Evolutionary conservation across 2,329 filamentous ascomycete genomes (phyloP).

Genomic region (Knufia fluminis): DNA sequence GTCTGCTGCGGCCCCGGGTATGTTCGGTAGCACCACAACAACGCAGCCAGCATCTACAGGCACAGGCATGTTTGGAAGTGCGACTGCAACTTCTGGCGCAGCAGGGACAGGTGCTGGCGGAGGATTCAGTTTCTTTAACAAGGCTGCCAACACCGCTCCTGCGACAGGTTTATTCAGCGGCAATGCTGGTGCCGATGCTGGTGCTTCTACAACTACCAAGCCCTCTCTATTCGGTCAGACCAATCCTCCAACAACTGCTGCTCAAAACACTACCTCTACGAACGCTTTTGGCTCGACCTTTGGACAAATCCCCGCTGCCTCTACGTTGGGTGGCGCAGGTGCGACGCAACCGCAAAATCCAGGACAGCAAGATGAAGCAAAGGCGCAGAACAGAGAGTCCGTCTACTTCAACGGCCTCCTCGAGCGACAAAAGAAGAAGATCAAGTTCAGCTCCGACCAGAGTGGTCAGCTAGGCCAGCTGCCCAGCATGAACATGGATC

Average conservation of each 20-base stretch:
- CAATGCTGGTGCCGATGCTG: conserved; percentile 9
- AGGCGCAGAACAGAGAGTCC: conserved; percentile 28
- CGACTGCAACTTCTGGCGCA: conserved; percentile 10
- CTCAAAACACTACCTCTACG: neutral
- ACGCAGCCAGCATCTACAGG: neutral
- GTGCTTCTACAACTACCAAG: conserved; percentile 9
- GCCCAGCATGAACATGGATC: conserved; percentile 78
- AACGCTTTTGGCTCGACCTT: neutral
- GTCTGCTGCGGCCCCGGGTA: conserved; percentile 8
- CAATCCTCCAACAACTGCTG: neutral
- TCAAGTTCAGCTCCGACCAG: conserved; percentile 43
- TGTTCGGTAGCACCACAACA: conserved; percentile 9
- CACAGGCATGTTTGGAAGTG: neutral
- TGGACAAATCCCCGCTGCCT: neutral
- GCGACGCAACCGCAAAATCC: conserved; percentile 10
- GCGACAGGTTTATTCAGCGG: conserved; percentile 5
- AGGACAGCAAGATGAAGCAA: conserved; percentile 8
- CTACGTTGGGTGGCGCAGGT: conserved; percentile 12
- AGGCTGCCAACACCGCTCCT: conserved; percentile 10
- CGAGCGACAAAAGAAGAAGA: conserved; percentile 57
- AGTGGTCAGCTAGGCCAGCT: conserved; percentile 59
- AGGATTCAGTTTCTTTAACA: conserved; percentile 11
- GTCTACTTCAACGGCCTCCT: conserved; percentile 57
- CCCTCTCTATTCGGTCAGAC: conserved; percentile 9
- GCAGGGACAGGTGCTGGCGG: conserved; percentile 11